phyloP scores from a whole-genome alignment of 306 rosid species.

The Lathyrus tuberosus region DNA sequence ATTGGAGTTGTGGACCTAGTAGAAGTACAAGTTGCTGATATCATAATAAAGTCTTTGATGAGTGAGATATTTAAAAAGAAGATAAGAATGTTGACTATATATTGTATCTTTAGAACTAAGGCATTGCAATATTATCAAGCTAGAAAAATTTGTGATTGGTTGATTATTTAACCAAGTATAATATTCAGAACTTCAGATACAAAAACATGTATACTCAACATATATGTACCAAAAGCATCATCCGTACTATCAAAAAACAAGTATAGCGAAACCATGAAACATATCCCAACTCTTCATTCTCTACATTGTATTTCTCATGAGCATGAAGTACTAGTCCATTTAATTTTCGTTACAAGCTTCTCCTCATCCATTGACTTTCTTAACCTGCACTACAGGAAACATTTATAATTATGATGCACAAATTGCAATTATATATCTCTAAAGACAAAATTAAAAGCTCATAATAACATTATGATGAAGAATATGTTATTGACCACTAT shows the following conservation, averaged over 20 bases:
- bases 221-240: background rate
- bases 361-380: constrained; percentile 57
- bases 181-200: too few relatives aligned
- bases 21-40: too few relatives aligned
- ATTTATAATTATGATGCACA: too few relatives aligned
- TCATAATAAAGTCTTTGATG: too few relatives aligned
- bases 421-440: too few relatives aligned
- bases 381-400: constrained; percentile 47
- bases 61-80: too few relatives aligned
- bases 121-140: background rate
- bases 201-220: background rate
- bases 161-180: background rate
- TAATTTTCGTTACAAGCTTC: constrained; percentile 10
- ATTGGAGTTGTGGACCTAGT: too few relatives aligned
- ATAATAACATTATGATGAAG: too few relatives aligned
- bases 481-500: too few relatives aligned
- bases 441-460: too few relatives aligned
- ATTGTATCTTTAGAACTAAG: background rate
- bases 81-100: too few relatives aligned
- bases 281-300: constrained; percentile 34
- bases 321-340: constrained; percentile 24
- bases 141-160: background rate
- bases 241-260: background rate
- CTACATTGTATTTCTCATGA: constrained; percentile 18
- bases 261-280: constrained; percentile 8